A percentile compares a stretch with the other conserved stretches of the same genome.
Conservation (phyloP, 495 filamentous ascomycete species). For the Lindgomyces ingoldianus region DNA sequence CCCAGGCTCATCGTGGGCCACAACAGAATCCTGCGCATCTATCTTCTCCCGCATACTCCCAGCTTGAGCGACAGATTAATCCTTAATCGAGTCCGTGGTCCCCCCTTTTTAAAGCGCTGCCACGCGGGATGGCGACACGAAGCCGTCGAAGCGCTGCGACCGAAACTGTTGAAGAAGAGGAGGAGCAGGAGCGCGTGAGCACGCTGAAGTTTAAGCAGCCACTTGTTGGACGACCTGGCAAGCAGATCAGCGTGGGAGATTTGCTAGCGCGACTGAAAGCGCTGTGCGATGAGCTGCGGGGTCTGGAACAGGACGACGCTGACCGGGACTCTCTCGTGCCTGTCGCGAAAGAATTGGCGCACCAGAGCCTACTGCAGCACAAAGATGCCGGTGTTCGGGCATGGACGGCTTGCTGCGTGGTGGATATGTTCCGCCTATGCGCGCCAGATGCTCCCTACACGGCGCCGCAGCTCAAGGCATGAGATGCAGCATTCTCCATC, state of each 20-base stretch:
- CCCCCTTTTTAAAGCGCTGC: constrained; percentile 2
- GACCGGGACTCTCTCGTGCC: constrained; percentile 76
- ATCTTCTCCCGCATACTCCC: neutral
- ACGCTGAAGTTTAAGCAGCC: constrained; percentile 77
- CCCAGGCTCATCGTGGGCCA: no score
- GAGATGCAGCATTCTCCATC: neutral
- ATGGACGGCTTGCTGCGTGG: constrained; percentile 82
- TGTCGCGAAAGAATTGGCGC: constrained; percentile 86
- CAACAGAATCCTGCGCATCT: no score
- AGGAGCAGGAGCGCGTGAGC: constrained; percentile 26
- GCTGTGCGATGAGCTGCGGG: constrained; percentile 79
- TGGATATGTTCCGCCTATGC: constrained; percentile 91
- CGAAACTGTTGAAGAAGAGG: constrained; percentile 39
- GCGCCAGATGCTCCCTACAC: constrained; percentile 96
- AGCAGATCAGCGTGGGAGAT: constrained; percentile 77
- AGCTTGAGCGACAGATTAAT: neutral
- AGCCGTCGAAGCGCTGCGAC: constrained; percentile 37
- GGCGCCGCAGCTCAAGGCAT: constrained; percentile 84
- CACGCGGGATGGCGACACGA: constrained; percentile 34
- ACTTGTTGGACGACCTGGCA: constrained; percentile 89
- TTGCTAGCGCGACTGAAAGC: constrained; percentile 77
- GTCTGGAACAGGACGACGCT: constrained; percentile 83
- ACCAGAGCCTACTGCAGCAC: constrained; percentile 77
- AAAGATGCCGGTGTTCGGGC: constrained; percentile 92
- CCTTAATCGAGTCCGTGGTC: neutral